A percentile compares a stretch with the other conserved stretches of the same genome.
These are phyloP conservation scores for Pseudogymnoascus sp. DNA, from an alignment of 2,329 filamentous ascomycete species.

Conservation along the genomic window DNA sequence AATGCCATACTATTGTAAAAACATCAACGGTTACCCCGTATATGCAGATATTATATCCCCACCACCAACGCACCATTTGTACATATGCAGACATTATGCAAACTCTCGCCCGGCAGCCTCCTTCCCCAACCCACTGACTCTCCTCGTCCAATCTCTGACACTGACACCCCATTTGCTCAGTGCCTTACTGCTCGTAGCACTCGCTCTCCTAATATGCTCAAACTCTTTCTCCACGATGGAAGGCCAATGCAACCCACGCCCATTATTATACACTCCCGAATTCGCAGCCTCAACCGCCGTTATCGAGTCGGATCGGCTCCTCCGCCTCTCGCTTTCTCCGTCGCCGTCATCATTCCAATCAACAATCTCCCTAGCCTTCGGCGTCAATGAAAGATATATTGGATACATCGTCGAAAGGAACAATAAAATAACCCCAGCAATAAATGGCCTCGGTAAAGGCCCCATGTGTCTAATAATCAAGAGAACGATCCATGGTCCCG, in stretches of 20 bases:
- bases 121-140: background rate
- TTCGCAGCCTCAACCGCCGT: background rate
- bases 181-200: background rate
- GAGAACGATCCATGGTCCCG: constrained; percentile 25
- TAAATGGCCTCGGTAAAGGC: background rate
- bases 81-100: background rate
- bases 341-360: constrained; percentile 15
- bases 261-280: background rate
- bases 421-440: constrained; percentile 22
- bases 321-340: background rate
- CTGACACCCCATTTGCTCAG: background rate
- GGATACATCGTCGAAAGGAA: constrained; percentile 23
- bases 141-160: background rate
- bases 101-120: background rate
- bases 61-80: background rate
- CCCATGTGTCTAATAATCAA: constrained; percentile 14
- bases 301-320: background rate
- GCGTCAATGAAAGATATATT: constrained; percentile 22
- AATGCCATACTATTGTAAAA: background rate
- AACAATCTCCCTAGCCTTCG: constrained; percentile 21
- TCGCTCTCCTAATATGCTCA: background rate
- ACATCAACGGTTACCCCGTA: background rate
- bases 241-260: background rate
- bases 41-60: background rate
- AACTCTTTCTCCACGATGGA: background rate